Percentiles rank a stretch among this genome's conserved stretches.
These are phyloP conservation scores for Verticillium alfalfae DNA, from an alignment of 2,329 filamentous ascomycete genomes.

Conservation along the genomic window DNA sequence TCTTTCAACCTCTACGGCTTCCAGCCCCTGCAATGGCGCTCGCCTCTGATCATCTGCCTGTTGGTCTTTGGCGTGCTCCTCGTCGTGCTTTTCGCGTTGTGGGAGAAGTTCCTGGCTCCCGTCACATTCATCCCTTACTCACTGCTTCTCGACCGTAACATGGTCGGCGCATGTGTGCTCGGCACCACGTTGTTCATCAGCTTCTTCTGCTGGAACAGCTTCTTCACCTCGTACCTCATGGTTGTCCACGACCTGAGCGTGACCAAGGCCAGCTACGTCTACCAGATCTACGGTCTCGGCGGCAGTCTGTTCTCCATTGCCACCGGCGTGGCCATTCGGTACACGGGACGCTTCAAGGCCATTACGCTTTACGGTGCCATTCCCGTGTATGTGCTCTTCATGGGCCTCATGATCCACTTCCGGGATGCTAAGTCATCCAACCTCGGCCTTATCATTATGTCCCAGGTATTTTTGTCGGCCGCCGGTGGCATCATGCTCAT, in stretches of 20 bases:
- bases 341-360: constrained; percentile 25
- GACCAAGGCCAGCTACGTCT: constrained; percentile 22
- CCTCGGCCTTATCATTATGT: constrained; percentile 31
- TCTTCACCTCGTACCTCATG: constrained; percentile 34
- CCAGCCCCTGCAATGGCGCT: constrained; percentile 31
- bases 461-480: constrained; percentile 31
- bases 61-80: constrained; percentile 46
- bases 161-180: constrained; percentile 18
- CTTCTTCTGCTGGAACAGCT: constrained; percentile 28
- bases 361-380: constrained; percentile 23
- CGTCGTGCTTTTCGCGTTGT: constrained; percentile 37
- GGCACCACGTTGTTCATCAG: constrained; percentile 18
- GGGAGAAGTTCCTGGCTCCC: constrained; percentile 46
- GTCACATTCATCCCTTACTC: constrained; percentile 45
- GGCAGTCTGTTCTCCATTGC: constrained; percentile 29
- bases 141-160: constrained; percentile 33
- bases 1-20: constrained; percentile 37
- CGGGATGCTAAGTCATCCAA: constrained; percentile 16
- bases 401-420: constrained; percentile 27
- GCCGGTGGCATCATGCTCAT: constrained; percentile 22
- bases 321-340: constrained; percentile 29
- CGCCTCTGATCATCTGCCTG: constrained; percentile 38
- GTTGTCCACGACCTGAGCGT: constrained; percentile 25
- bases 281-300: constrained; percentile 28
- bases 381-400: constrained; percentile 22